Evolutionary conservation across 768 basidiomycete species (phyloP).

Genomic region (Termitomyces bulborhizus): DNA sequence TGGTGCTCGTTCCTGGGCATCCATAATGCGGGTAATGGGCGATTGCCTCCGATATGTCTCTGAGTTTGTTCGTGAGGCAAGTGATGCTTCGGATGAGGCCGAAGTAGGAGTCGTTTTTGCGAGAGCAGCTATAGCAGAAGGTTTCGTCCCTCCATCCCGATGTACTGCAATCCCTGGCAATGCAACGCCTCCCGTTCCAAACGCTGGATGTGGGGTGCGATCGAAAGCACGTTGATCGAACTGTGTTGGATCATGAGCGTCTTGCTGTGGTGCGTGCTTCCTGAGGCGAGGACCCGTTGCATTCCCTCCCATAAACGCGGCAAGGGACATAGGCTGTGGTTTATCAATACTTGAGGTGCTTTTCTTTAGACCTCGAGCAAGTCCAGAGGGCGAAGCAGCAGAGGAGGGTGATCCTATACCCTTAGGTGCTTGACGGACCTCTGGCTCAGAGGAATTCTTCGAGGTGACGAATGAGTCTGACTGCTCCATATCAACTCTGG

Average conservation of each 20-base stretch:
- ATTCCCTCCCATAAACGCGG: conserved; percentile 76
- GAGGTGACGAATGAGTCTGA: conserved; percentile 1
- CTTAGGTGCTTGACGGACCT: conserved; percentile 38
- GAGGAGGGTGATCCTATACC: conserved; percentile 16
- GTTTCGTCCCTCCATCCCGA: conserved; percentile 3
- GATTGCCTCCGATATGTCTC: background rate
- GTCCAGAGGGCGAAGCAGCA: background rate
- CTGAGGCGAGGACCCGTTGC: conserved; percentile 72
- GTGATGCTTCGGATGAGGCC: background rate
- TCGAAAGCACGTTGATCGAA: conserved; percentile 56
- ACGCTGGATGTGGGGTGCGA: conserved; percentile 63
- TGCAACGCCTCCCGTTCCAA: conserved; percentile 68
- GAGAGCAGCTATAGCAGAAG: conserved; percentile 5
- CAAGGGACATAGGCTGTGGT: conserved; percentile 58
- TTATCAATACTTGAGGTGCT: conserved; percentile 9
- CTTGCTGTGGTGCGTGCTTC: conserved; percentile 64
- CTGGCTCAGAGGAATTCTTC: conserved; percentile 27
- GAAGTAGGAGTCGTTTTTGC: conserved; percentile 1
- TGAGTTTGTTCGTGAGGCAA: background rate
- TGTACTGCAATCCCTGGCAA: conserved; percentile 61
- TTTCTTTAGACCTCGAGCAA: background rate
- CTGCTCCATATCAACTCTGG: conserved; percentile 3
- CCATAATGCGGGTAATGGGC: background rate
- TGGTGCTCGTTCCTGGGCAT: conserved; percentile 32
- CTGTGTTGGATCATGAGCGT: conserved; percentile 57